A percentile compares a stretch with the other conserved stretches of the same genome.
These are phyloP conservation scores for Skeletonema marinoi DNA, from an alignment of 108 stramenopile genomes.

Conservation along the genomic window DNA sequence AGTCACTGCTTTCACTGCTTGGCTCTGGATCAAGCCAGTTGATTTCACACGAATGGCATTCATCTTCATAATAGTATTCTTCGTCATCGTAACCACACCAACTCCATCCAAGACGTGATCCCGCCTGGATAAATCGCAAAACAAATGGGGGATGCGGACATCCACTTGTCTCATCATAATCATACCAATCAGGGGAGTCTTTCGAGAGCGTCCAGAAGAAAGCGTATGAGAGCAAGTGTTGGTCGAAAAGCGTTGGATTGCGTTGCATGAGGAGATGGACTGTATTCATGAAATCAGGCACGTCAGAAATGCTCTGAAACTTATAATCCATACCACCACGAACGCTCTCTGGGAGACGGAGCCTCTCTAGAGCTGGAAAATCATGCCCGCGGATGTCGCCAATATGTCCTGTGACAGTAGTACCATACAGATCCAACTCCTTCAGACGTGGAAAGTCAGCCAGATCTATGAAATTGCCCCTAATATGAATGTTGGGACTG, in stretches of 20 bases:
- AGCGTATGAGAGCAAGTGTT: no score
- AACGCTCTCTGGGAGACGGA: neutral
- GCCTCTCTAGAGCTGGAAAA: neutral
- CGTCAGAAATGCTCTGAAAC: neutral
- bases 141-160: no score
- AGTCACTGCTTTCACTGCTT: neutral
- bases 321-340: neutral
- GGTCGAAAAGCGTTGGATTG: no score
- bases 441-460: conserved; percentile 6
- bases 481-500: neutral
- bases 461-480: conserved; percentile 2
- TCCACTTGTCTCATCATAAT: no score
- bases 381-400: neutral
- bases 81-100: neutral
- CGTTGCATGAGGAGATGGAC: neutral
- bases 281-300: neutral
- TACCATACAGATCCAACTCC: neutral
- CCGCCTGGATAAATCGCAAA: neutral
- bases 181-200: neutral
- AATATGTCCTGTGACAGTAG: neutral
- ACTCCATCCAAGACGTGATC: neutral
- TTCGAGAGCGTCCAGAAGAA: neutral
- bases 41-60: neutral
- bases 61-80: no score
- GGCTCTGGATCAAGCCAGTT: conserved; percentile 2